phyloP scores from a whole-genome alignment of 306 rosid species.

The Dryas alaskensis region DNA sequence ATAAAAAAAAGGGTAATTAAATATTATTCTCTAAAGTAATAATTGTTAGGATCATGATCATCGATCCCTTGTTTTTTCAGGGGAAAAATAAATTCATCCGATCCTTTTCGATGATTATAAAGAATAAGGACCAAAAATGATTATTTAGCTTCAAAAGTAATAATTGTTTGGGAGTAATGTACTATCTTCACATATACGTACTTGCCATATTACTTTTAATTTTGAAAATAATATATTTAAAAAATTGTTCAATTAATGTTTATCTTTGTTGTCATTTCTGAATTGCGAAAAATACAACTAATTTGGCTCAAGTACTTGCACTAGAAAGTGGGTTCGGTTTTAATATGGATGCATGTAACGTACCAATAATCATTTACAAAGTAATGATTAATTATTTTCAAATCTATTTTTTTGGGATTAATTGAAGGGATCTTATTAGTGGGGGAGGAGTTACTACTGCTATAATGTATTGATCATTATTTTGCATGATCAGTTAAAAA shows the following conservation, averaged over 20 bases:
- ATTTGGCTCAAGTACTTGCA: neutral
- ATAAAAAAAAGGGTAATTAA: no score
- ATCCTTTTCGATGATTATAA: no score
- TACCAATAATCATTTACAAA: neutral
- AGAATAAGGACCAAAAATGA: no score
- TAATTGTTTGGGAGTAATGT: no score
- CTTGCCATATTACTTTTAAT: no score
- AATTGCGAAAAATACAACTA: no score
- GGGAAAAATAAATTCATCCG: no score
- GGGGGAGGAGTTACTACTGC: neutral
- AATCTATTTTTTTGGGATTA: neutral
- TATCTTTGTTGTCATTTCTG: no score
- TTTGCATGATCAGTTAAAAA: neutral
- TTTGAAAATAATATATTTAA: no score
- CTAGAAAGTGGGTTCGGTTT: neutral
- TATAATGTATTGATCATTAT: neutral
- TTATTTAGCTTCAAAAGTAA: no score
- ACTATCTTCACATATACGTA: no score
- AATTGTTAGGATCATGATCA: neutral
- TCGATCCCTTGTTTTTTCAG: neutral
- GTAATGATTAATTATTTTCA: neutral
- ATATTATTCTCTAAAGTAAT: neutral
- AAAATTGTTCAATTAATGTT: no score
- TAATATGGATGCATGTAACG: conserved; percentile 1
- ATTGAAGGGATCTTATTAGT: neutral